phyloP scores from a whole-genome alignment of 1,284 basidiomycete genomes.

The Pseudozyma hubeiensis region DNA sequence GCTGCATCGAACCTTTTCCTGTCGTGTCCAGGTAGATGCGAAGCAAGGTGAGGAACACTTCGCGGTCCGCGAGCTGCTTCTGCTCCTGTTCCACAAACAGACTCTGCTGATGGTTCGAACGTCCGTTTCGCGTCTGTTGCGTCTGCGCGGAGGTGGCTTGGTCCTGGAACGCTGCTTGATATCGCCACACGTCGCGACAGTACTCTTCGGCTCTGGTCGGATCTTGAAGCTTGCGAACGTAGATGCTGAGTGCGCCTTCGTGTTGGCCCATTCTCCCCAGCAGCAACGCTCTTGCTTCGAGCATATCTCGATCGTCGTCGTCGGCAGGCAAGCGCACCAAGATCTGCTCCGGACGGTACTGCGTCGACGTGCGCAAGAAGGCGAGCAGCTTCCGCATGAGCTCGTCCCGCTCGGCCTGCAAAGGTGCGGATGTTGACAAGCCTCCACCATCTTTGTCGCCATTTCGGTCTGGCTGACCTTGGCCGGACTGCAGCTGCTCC shows the following conservation, averaged over 20 bases:
- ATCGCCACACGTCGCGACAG: constrained; percentile 56
- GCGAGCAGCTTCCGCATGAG: constrained; percentile 79
- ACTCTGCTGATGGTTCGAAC: constrained; percentile 41
- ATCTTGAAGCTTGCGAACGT: constrained; percentile 86
- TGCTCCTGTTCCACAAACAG: constrained; percentile 38
- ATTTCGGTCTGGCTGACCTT: neutral
- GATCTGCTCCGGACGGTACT: constrained; percentile 82
- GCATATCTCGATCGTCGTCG: constrained; percentile 75
- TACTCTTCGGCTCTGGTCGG: constrained; percentile 84
- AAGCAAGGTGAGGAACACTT: constrained; percentile 85
- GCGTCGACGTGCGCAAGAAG: constrained; percentile 79
- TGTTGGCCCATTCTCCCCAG: constrained; percentile 90
- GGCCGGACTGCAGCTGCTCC: constrained; percentile 9
- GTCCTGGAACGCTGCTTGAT: constrained; percentile 4
- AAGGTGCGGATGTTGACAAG: neutral
- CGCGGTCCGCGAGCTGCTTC: constrained; percentile 35
- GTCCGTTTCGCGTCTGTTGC: constrained; percentile 4
- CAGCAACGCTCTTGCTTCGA: constrained; percentile 86
- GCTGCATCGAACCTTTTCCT: constrained; percentile 60
- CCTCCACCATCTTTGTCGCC: neutral
- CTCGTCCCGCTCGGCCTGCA: constrained; percentile 67
- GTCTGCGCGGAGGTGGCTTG: neutral
- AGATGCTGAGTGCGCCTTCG: constrained; percentile 90
- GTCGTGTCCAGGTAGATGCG: constrained; percentile 79
- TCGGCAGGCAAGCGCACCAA: constrained; percentile 81